Base-by-base conservation (phyloP, 2,329 filamentous ascomycete genomes). In the Chaetomiaceae sp. region DNA sequence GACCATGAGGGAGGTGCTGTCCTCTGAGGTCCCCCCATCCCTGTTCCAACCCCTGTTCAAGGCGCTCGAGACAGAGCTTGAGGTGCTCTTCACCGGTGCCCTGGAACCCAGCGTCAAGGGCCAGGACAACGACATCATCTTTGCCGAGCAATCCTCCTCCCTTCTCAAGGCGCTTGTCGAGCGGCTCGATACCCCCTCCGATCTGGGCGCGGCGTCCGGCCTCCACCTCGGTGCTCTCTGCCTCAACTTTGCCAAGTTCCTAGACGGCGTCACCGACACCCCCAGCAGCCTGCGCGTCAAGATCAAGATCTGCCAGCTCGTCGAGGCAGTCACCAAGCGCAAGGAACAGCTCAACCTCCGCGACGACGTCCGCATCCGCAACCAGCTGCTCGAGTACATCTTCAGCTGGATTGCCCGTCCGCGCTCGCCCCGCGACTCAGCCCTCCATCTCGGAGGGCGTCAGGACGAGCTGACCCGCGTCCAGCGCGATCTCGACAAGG, bases 291-390 rank as follows among this genome's bases (percentile, higher is more conserved):
- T 85, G 14, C 73, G 81, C 48, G 81, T 86, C 39, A 86, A 85
- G 62, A 85, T 86, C 60, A 82, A 83, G 58, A 79, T 85, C 35
- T 86, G 83, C 59, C 81, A 86, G 58, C 66, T 87, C 7, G 84
- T 78, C 53, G 83, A 86, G 58, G 76, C 77, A 3, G 77, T 86
- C 30, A 83, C 78, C 12, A 79, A 77, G 63, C 77, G 82, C 57
- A 86, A 85, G 59, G 83, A 87, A 59, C 77, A 86, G 44, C 68
- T 87, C 37, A 86, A 85, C 58, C 68, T 87, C 10, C 75, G 83
- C 44, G 82, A 87, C 58, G 83, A 87, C 62, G 79, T 86, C 34
- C 77, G 82, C 23, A 83, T 85, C 59, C 72, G 83, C 47, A 87
- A 87, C 56, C 82, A 86, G 60, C 69, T 87, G 13, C 70, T 87